Base-by-base conservation (phyloP, 345 rosid genomes). In the Eucalyptus victrix region DNA sequence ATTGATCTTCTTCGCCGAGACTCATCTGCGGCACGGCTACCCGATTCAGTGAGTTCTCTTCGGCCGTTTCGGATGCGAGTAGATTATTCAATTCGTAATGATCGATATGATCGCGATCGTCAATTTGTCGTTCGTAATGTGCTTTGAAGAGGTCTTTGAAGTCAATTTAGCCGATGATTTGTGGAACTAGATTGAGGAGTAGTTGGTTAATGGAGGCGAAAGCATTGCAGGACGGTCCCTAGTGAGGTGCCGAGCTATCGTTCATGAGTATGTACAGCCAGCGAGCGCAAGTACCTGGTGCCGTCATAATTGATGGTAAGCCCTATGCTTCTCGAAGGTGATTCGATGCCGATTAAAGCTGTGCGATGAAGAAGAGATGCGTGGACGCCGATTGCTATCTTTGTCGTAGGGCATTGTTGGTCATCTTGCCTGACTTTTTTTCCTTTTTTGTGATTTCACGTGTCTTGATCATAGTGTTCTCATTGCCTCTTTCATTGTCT, bases 271-370 rank as follows among this genome's bases (percentile, higher is more conserved):
- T 97, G 80, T 97, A 94, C 93, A 90, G 94, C 81, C 94, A 94
- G 89, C 93, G 99, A 69, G 93, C 89, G 88, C 95, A 91, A 89
- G 96, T 95, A 23, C 94, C 93, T 9, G 98, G 97, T 87, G 92
- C 98, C 85, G 89, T 97, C 60, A 95, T 97, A 54, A 92, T 97
- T 88, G 99, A 97, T 90, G 99, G 99, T 97, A 86, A 91, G 91
- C 88, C 85, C 81, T 3, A 34, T 86, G 34, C 50, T 86, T 89
- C 12, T 85, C 37, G 44, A 50, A 37, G 69, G 53, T 24, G n/a
- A 51, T 51, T 23, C 23, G 15, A 53, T 53, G 0, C 58, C 58
- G 0, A 4, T 53, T 49, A 49, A 49, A 49, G 50, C 50, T 49
- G 50, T 49, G 50, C 16, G 0, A 49, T 49, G 50, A 49, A 49